Evolutionary conservation across 148 eudicot genomes (phyloP), one percentile per base, ranked within the genome.

Genomic region (Rhododendron ovatum): DNA sequence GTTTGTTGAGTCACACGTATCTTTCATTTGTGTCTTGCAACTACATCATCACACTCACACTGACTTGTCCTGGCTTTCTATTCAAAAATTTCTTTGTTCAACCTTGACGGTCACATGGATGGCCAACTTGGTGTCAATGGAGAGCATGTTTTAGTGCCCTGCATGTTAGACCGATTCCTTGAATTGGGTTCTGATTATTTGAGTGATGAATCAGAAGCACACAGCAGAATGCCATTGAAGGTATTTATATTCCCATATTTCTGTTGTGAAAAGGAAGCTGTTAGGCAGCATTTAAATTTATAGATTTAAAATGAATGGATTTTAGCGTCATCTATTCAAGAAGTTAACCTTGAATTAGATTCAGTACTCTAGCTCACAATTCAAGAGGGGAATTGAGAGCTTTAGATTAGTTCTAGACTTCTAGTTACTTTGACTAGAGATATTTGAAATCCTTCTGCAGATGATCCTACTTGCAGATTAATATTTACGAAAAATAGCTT

Each of bases 101-200:
- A 88, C 89, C 92, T 90, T 90, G 90, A 93, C 89, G 48, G 61
- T 84, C 83, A 37, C 53, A 87, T 88, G 90, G 98, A 96, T 91
- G 92, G 98, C 83, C 98, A 96, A 90, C 94, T 96, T 83, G 96
- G 95, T 86, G 86, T 90, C 57, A 84, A 87, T 74, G 96, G 93
- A 85, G 94, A 93, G 59, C 89, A 91, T 88, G 85, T 89, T 50
- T 87, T 89, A 12, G 77, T 83, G 13, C 95, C 98, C 48, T 88
- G 85, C 89, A 84, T 86, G 83, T 77, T 96, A 74, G 91, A 93
- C 41, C 88, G 84, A 63, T 91, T 94, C 86, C 78, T 82, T 61
- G 93, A 90, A 71, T 86, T 92, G 83, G 88, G 76, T 28, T 90
- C 94, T 30, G 86, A 47, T 79, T 87, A 94, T 47, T 82, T 77